Evolutionary conservation across 768 basidiomycete species (phyloP).

Genomic region (Tylopilus subfusipes): DNA sequence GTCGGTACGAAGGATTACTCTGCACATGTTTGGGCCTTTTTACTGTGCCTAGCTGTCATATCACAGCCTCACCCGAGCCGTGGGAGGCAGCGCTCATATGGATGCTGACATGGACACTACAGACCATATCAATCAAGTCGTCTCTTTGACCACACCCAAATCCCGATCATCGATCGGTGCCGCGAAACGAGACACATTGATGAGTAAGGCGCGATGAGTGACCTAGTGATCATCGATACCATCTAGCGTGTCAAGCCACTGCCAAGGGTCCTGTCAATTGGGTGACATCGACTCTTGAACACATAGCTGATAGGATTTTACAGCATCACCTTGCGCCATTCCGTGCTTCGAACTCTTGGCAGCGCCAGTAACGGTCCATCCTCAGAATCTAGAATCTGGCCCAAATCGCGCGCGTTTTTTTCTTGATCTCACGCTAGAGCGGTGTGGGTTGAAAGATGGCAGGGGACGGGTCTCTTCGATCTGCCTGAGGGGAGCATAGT

Average conservation of each 20-base stretch:
- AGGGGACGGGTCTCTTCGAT: background rate
- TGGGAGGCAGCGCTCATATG: background rate
- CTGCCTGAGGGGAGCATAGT: no score
- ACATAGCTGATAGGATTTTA: slow-evolving; percentile 1
- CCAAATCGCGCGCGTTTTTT: background rate
- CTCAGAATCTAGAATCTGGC: background rate
- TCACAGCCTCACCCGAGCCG: background rate
- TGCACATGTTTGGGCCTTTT: no score
- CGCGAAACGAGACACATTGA: background rate
- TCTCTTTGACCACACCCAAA: background rate
- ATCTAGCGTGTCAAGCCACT: slow-evolving; percentile 6
- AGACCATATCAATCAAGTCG: background rate
- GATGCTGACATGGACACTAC: no score
- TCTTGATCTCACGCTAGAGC: no score
- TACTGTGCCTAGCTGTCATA: slow-evolving; percentile 10
- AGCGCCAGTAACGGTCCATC: background rate
- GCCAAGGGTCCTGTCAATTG: slow-evolving; percentile 8
- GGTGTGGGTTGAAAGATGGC: no score
- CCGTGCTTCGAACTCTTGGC: background rate
- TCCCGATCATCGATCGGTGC: slow-evolving; percentile 10
- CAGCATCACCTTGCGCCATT: background rate
- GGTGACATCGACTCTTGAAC: background rate
- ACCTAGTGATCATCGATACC: no score
- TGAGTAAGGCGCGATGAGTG: background rate
- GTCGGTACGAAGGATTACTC: background rate